Evolutionary conservation across 1,284 basidiomycete species (phyloP).

Genomic region (Ceratobasidium theobromae): DNA sequence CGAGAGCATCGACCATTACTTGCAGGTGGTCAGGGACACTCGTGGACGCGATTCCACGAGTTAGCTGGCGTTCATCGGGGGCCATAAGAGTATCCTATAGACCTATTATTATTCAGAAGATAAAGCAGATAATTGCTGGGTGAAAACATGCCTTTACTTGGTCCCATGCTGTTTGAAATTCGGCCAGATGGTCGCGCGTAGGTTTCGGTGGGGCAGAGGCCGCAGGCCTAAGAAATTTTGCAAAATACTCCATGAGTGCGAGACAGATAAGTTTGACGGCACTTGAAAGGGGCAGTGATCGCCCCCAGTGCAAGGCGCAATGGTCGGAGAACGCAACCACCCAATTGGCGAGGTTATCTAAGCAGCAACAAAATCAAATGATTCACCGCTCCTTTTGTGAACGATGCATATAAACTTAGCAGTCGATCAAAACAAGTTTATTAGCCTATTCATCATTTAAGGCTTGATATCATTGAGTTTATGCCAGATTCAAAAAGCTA

Average conservation of each 20-base stretch:
- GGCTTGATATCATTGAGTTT: no score
- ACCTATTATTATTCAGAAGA: constrained; percentile 23
- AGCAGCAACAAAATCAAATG: no score
- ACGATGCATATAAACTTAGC: no score
- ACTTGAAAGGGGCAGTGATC: no score
- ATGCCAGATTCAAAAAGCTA: no score
- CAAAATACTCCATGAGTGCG: constrained; percentile 73
- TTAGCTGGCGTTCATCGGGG: constrained; percentile 80
- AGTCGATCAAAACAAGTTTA: no score
- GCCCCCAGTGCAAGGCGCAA: no score
- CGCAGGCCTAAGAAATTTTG: constrained; percentile 67
- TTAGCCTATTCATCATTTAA: no score
- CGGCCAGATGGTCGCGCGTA: constrained; percentile 60
- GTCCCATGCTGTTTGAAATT: constrained; percentile 74
- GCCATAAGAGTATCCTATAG: constrained; percentile 69
- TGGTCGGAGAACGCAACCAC: no score
- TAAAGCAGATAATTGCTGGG: neutral
- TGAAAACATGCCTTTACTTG: constrained; percentile 58
- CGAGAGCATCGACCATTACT: constrained; percentile 84
- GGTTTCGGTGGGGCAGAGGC: constrained; percentile 55
- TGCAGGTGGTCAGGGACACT: constrained; percentile 76
- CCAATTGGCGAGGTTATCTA: no score
- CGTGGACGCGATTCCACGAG: constrained; percentile 78
- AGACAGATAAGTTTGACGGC: no score
- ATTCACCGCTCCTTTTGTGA: no score